Evolutionary conservation across 768 basidiomycete genomes (phyloP), one percentile per base, ranked within the genome.

Genomic region (Tylopilus sp.): DNA sequence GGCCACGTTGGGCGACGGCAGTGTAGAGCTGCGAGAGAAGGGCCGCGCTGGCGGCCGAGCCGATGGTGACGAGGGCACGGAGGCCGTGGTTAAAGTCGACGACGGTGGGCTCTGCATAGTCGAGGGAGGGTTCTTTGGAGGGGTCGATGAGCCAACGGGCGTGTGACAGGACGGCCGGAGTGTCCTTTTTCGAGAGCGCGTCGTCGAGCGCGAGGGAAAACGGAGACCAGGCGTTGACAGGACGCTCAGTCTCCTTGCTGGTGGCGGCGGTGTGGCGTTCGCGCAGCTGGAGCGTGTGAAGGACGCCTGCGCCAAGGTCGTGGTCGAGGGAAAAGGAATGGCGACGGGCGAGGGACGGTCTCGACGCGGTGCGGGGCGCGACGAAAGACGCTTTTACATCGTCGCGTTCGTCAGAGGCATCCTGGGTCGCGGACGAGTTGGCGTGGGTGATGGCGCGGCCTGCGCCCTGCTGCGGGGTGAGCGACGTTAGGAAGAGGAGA

Each of bases 381-480:
- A 67, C 65, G 30, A 73, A 69, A 43, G 69, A 65, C 1, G 64
- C 48, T 11, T 67, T 56, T 24, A 68, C 50, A 1, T 89, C 86
- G 0, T 87, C 83, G 21, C 63, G 67, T 22, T 89, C 88, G 52
- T 91, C 87, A 2, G 71, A 60, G 14, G 74, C 73, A 57, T 88
- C 86, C 36, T 81, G 74, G 2, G 80, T 75, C 9, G 81, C 76
- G 2, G 83, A 73, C 1, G 82, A 73, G 58, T 85, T 86, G 12
- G 84, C 87, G 47, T 90, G 89, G 1, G 86, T 85, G 19, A 88
- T 78, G 45, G 86, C 78, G 44, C 90, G 81, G 11, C 83, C 85
- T 2, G 84, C 79, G 30, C 80, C 82, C 88, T 89, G 64, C 19
- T 53, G 34, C 16, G 28, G 45, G 24, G 55, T 61, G 33, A 64